A percentile compares a stretch with the other conserved stretches of the same genome.
phyloP scores from a whole-genome alignment of 2,329 filamentous ascomycete genomes.

The Alternaria atra region DNA sequence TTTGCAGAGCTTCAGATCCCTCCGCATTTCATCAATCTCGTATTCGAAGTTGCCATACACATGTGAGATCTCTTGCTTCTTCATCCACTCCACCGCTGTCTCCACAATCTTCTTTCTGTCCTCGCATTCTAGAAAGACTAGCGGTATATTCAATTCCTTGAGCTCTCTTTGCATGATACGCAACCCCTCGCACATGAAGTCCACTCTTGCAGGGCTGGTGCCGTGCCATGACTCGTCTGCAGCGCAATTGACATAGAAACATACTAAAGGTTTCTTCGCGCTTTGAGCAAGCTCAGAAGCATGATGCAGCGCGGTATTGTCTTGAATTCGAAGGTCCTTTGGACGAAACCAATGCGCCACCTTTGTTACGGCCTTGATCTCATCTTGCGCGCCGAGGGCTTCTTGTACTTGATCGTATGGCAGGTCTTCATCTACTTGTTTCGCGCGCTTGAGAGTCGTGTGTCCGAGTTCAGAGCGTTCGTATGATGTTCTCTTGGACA shows the following conservation, averaged over 20 bases:
- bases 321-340: constrained; percentile 61
- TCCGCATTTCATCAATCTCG: constrained; percentile 56
- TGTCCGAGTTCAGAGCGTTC: constrained; percentile 50
- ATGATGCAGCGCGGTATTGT: constrained; percentile 59
- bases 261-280: constrained; percentile 54
- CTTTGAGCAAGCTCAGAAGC: constrained; percentile 58
- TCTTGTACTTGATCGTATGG: constrained; percentile 56
- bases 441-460: constrained; percentile 60
- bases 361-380: constrained; percentile 50
- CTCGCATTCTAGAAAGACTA: constrained; percentile 56
- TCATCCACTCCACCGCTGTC: constrained; percentile 55
- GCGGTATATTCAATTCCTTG: constrained; percentile 59
- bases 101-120: constrained; percentile 55
- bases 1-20: constrained; percentile 57
- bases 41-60: constrained; percentile 60
- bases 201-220: constrained; percentile 58
- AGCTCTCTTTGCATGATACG: constrained; percentile 57
- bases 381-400: constrained; percentile 52
- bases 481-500: constrained; percentile 44
- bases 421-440: constrained; percentile 57
- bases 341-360: constrained; percentile 63
- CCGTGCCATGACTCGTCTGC: constrained; percentile 62
- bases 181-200: constrained; percentile 59
- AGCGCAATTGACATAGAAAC: constrained; percentile 58
- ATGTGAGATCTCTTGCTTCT: constrained; percentile 57